Evolutionary conservation across 768 basidiomycete species (phyloP).

Genomic region (Pleurotus sapidus): DNA sequence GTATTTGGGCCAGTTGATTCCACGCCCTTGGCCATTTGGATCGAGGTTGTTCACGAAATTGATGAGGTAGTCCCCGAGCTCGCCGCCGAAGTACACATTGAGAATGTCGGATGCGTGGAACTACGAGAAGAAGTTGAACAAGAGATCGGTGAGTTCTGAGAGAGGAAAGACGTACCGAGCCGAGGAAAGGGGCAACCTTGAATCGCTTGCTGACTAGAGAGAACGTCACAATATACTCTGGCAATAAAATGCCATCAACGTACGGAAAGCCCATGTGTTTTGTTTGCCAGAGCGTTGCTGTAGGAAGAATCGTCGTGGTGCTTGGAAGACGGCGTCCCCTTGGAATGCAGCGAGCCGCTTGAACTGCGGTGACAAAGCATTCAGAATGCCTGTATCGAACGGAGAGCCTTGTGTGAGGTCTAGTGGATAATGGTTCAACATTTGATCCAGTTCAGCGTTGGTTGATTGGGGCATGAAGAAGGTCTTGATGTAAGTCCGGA

Average conservation of each 20-base stretch:
- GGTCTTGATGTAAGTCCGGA: conserved; percentile 24
- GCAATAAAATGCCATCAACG: not conserved
- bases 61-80: conserved; percentile 20
- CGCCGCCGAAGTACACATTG: conserved; percentile 18
- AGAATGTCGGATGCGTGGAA: not conserved
- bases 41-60: conserved; percentile 5
- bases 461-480: conserved; percentile 21
- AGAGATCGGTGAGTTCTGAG: not conserved
- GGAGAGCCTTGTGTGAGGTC: conserved; percentile 13
- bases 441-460: conserved; percentile 7
- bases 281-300: not conserved
- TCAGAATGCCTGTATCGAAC: conserved; percentile 10
- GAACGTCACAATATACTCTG: not conserved
- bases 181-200: not conserved
- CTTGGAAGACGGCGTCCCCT: conserved; percentile 6
- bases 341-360: conserved; percentile 18
- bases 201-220: conserved; percentile 2
- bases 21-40: conserved; percentile 10
- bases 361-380: conserved; percentile 14
- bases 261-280: conserved; percentile 3
- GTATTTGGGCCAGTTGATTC: conserved; percentile 31
- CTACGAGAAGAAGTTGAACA: not conserved
- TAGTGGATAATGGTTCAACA: conserved; percentile 11
- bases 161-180: not conserved
- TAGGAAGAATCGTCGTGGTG: conserved; percentile 2